These are phyloP conservation scores for Bipolaris cookei DNA, from an alignment of 2,329 filamentous ascomycete species.

Conservation along the genomic window DNA sequence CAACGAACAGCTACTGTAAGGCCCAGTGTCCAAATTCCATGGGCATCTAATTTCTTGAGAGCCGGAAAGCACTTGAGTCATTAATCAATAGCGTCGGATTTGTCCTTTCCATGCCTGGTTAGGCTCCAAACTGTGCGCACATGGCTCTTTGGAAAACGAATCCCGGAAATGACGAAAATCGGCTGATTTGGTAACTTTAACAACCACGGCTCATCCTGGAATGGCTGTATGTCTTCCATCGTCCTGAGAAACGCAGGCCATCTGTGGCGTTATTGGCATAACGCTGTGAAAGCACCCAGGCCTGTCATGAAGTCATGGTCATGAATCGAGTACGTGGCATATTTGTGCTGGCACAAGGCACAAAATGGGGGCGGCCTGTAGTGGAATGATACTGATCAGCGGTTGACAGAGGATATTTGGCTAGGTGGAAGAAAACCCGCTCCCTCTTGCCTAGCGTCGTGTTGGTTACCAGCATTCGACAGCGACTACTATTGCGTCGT, in stretches of 20 bases:
- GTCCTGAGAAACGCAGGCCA: background rate
- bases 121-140: no score
- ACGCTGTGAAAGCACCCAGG: background rate
- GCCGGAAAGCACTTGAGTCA: no score
- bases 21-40: no score
- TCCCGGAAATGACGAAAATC: background rate
- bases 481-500: slow-evolving; percentile 3
- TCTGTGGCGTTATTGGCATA: background rate
- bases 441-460: slow-evolving; percentile 8
- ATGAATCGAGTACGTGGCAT: background rate
- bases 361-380: slow-evolving; percentile 3
- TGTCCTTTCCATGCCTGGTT: no score
- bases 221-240: background rate
- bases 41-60: no score
- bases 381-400: slow-evolving; percentile 12
- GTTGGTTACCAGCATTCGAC: slow-evolving; percentile 11
- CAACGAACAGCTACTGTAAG: no score
- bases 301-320: background rate
- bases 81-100: no score
- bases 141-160: no score
- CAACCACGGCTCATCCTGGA: background rate
- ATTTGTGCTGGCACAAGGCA: slow-evolving; percentile 7
- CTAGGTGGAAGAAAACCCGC: background rate
- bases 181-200: background rate
- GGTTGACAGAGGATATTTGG: background rate